Base-by-base conservation (phyloP, 2,329 filamentous ascomycete genomes). In the Xylaria arbuscula region DNA sequence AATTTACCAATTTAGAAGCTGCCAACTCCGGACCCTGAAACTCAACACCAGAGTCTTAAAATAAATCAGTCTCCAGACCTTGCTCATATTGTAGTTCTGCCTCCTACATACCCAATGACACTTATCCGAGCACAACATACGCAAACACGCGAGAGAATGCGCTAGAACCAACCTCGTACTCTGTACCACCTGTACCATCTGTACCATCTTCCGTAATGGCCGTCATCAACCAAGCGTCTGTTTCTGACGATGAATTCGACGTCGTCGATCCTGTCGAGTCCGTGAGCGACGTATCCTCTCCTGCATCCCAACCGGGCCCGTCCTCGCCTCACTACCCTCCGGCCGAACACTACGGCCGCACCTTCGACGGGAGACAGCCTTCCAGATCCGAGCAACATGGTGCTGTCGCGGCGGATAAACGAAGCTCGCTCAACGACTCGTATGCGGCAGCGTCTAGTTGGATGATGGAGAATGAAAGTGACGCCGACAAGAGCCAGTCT, bases 201-300 rank as follows among this genome's bases (percentile, higher is more conserved):
- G 9, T 11, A 24, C 3, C 38, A 19, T 50, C 32, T 32, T 38
- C 5, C 7, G 47, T 24, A 13, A 71, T 72, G 70, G 62, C 38
- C 3, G 51, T 60, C 4, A 42, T 66, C 47, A 59, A 64, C 32
- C 64, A 64, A 11, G 13, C 50, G 8, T 63, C 50, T 13, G 42
- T 67, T 36, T 71, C 71, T 11, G 69, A 72, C 54, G 69, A 67
- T 4, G 71, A 72, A 11, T 70, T 70, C 40, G 67, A 69, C 34
- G n/a, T 68, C 32, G 48, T 72, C 38, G 69, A 72, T 6, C 1
- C 22, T 34, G 34, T 58, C 48, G 56, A 61, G n/a, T 53, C 71
- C 10, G 69, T 72, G 4, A 70, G 69, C 45, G 69, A 68, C 3
- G 3, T 65, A 3, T 72, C 70, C 19, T 59, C 66, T 1, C 69